Base-by-base conservation (phyloP, 352 stramenopile genomes). In the Phytophthora ohioensis region DNA sequence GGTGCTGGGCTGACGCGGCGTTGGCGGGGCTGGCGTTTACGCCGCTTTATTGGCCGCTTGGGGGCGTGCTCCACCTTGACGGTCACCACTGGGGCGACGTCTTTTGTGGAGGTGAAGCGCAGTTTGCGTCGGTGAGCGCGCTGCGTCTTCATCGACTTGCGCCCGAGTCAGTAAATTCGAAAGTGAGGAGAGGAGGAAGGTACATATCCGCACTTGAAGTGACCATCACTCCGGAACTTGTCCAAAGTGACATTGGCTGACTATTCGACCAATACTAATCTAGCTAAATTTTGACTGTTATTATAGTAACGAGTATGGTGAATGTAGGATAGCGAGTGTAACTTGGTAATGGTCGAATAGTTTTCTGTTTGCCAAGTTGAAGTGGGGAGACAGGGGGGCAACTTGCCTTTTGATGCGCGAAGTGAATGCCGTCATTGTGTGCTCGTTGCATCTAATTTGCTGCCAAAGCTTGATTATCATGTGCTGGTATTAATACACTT, bases 71-170 rank as follows among this genome's bases (percentile, higher is more conserved):
- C 46, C n/a, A 49, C 41, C 30, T 58, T 76, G 46, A 65, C 69
- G 12, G 57, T 62, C 47, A 52, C 66, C 57, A 58, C 49, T 21
- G 56, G 27, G 36, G 48, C 53, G 10, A 21, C 47, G 17, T 64
- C 46, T 60, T 68, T 72, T 3, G 54, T 35, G 27, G 61, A 55
- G 36, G 34, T 63, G 47, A 76, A 81, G 47, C 59, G 65, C 42
- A 81, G 45, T 59, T 76, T 81, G 11, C 73, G 73, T 49, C 65
- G 60, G 48, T 54, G 73, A 4, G 49, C 32, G 15, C 49, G 69
- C 12, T 71, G 55, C 32, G 30, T 68, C 64, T 77, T 75, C 65
- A 75, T 78, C 61, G 42, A 52, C 53, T 73, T 81, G 61, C 30
- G 32, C 17, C 15, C 6, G 21, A 61, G 36, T 1, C 36, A n/a